These are phyloP conservation scores for Trametes hirsuta DNA, from an alignment of 1,284 basidiomycete genomes.

Conservation along the genomic window DNA sequence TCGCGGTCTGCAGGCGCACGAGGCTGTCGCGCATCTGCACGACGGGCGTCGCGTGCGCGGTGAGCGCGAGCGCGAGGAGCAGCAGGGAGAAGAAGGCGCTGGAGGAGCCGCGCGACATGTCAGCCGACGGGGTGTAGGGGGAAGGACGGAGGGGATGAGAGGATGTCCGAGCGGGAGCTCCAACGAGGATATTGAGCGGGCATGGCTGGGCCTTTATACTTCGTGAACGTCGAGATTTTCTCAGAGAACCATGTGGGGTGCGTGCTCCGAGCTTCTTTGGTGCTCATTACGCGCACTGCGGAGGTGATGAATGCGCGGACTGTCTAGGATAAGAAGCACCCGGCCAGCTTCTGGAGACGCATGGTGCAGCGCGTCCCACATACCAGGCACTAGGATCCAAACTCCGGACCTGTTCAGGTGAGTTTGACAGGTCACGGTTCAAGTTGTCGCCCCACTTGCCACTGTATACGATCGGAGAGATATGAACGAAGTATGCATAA, in stretches of 20 bases:
- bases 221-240: neutral
- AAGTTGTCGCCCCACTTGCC: no score
- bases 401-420: no score
- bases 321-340: neutral
- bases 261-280: neutral
- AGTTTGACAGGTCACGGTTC: no score
- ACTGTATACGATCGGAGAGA: neutral
- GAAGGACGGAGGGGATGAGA: neutral
- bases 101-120: conserved; percentile 22
- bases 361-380: neutral
- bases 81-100: conserved; percentile 20
- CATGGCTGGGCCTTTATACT: neutral
- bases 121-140: neutral
- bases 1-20: conserved; percentile 32
- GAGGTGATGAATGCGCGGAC: conserved; percentile 1
- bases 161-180: conserved; percentile 19
- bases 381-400: no score
- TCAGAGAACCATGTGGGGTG: neutral
- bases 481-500: neutral
- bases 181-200: neutral
- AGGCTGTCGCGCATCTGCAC: conserved; percentile 26
- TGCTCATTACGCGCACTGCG: neutral
- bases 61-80: conserved; percentile 23
- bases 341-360: neutral
- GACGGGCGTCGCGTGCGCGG: conserved; percentile 29